phyloP scores from a whole-genome alignment of 768 basidiomycete genomes.

The Lentinula guzmanii region DNA sequence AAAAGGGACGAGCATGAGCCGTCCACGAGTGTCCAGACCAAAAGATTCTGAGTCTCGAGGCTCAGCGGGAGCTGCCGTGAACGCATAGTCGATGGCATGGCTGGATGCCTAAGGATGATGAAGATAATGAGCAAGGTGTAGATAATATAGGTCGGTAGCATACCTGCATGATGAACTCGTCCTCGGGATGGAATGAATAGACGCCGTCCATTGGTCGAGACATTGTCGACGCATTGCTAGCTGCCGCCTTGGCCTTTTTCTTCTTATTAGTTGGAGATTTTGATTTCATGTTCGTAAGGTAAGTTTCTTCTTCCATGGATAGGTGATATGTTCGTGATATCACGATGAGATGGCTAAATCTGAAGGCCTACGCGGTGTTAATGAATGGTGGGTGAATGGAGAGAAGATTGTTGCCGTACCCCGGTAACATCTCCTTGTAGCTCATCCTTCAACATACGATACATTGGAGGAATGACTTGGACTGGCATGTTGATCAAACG shows the following conservation, averaged over 20 bases:
- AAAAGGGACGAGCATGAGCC: slow-evolving; percentile 57
- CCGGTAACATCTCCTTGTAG: slow-evolving; percentile 65
- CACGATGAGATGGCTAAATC: slow-evolving; percentile 70
- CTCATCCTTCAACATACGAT: slow-evolving; percentile 82
- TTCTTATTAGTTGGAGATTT: slow-evolving; percentile 32
- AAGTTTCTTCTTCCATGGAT: slow-evolving; percentile 60
- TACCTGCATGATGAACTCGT: slow-evolving; percentile 67
- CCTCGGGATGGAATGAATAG: slow-evolving; percentile 84
- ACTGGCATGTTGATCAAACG: slow-evolving; percentile 94
- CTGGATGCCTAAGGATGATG: slow-evolving; percentile 35
- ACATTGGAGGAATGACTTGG: slow-evolving; percentile 89
- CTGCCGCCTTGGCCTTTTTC: slow-evolving; percentile 20
- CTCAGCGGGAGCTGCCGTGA: slow-evolving; percentile 42
- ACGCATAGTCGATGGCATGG: slow-evolving; percentile 43
- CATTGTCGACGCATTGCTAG: slow-evolving; percentile 14
- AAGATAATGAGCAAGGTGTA: neutral
- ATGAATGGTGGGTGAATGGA: neutral
- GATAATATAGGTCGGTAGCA: slow-evolving; percentile 13
- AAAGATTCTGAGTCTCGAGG: slow-evolving; percentile 61
- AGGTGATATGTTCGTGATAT: slow-evolving; percentile 77
- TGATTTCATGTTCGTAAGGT: slow-evolving; percentile 31
- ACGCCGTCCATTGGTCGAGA: slow-evolving; percentile 40
- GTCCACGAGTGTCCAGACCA: slow-evolving; percentile 63
- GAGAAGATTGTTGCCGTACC: slow-evolving; percentile 32
- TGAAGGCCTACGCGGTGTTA: slow-evolving; percentile 40